Evolutionary conservation across 73 alveolate genomes (phyloP).

Genomic region (Paramecium bursaria): DNA sequence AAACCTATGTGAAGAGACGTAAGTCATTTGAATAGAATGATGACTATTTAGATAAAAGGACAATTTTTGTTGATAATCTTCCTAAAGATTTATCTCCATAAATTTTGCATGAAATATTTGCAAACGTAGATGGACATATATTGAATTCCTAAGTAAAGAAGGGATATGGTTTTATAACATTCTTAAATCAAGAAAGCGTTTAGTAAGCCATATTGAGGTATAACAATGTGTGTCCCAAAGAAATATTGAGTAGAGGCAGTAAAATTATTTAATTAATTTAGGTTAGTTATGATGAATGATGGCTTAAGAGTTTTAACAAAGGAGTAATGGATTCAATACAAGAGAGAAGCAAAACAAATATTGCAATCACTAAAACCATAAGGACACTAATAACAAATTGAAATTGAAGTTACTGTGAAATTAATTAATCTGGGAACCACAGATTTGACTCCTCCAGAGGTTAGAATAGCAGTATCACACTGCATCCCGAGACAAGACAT

Average conservation of each 20-base stretch:
- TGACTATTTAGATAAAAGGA: slow-evolving; percentile 3
- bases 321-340: slow-evolving; percentile 10
- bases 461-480: too few species aligned
- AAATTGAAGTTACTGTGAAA: slow-evolving; percentile 15
- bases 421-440: neutral
- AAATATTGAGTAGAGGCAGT: slow-evolving; percentile 8
- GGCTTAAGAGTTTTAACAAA: slow-evolving; percentile 27
- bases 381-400: neutral
- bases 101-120: neutral
- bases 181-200: slow-evolving; percentile 30
- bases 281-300: slow-evolving; percentile 33
- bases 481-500: too few species aligned
- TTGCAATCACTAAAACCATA: too few species aligned
- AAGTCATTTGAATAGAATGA: neutral
- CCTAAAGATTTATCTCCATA: neutral
- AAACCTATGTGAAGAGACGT: neutral
- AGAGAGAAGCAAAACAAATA: too few species aligned
- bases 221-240: slow-evolving; percentile 23
- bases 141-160: neutral
- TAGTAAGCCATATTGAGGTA: slow-evolving; percentile 6
- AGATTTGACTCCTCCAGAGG: too few species aligned
- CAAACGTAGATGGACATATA: slow-evolving; percentile 15
- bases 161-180: slow-evolving; percentile 27
- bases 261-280: neutral
- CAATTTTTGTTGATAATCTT: slow-evolving; percentile 23